Evolutionary conservation across 805 yeast species (phyloP).

Genomic region (Nakazawaea ishiwadae): DNA sequence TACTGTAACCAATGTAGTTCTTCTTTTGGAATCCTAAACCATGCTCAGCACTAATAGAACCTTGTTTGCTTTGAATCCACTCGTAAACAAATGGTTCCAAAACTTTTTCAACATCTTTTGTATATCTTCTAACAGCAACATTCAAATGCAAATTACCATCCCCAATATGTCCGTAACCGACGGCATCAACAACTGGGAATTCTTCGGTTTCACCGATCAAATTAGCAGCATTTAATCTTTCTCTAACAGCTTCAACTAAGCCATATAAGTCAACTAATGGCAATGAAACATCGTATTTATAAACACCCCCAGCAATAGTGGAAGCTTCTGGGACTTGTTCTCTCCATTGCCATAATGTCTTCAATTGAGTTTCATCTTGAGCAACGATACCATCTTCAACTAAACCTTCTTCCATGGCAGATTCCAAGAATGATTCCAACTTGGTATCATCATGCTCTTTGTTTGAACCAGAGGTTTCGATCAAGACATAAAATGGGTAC

Average conservation of each 20-base stretch:
- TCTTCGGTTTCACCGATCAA: constrained; percentile 60
- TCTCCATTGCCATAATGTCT: constrained; percentile 91
- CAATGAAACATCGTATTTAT: constrained; percentile 92
- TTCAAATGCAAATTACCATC: constrained; percentile 96
- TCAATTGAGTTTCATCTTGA: constrained; percentile 86
- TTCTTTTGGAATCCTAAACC: constrained; percentile 97
- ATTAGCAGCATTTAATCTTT: constrained; percentile 48
- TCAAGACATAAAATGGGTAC: constrained; percentile 84
- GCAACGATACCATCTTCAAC: constrained; percentile 95
- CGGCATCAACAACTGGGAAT: constrained; percentile 80
- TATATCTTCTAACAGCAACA: constrained; percentile 83
- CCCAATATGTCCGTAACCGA: constrained; percentile 98
- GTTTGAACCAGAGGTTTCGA: constrained; percentile 95
- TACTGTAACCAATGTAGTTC: constrained; percentile 81
- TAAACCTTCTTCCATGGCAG: constrained; percentile 75
- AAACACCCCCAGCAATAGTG: constrained; percentile 85
- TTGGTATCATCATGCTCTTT: constrained; percentile 92
- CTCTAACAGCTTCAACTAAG: constrained; percentile 74
- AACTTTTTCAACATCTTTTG: constrained; percentile 68
- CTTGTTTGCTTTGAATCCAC: constrained; percentile 68
- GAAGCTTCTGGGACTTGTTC: constrained; percentile 90
- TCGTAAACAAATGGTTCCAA: constrained; percentile 95
- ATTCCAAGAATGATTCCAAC: constrained; percentile 77
- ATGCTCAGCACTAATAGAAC: constrained; percentile 96
- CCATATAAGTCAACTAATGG: constrained; percentile 81